These are phyloP conservation scores for Monosporozyma servazzii DNA, from an alignment of 805 yeast genomes.

Conservation along the genomic window DNA sequence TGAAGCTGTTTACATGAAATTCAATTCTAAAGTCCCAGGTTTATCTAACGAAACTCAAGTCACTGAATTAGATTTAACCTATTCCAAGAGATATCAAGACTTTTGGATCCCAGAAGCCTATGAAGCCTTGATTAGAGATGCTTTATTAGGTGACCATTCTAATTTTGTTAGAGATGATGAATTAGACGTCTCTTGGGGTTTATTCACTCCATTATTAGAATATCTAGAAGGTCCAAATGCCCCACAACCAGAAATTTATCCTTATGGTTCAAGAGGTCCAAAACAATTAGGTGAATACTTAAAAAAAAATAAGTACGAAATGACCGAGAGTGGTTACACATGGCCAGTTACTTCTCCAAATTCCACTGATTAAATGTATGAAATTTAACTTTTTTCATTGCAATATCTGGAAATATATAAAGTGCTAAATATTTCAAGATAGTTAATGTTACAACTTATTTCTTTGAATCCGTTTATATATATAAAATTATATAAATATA, in stretches of 20 bases:
- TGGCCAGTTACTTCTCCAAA: conserved; percentile 78
- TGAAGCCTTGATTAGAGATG: conserved; percentile 89
- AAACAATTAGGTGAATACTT: conserved; percentile 50
- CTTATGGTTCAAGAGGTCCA: conserved; percentile 93
- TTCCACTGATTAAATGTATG: background rate
- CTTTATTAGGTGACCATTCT: conserved; percentile 85
- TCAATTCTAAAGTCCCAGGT: conserved; percentile 92
- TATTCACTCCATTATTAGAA: conserved; percentile 86
- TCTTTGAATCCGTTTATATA: background rate
- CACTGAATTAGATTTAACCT: conserved; percentile 86
- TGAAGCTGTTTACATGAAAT: conserved; percentile 87
- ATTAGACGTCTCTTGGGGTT: conserved; percentile 83
- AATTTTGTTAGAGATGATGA: conserved; percentile 98
- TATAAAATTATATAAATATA: background rate
- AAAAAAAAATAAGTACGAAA: conserved; percentile 61
- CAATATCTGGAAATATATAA: no score
- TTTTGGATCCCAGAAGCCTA: conserved; percentile 97
- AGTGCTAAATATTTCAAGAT: no score
- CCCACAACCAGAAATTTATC: conserved; percentile 58
- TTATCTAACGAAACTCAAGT: conserved; percentile 70
- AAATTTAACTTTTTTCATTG: background rate
- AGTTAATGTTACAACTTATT: background rate
- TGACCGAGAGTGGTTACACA: conserved; percentile 53
- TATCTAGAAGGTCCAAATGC: conserved; percentile 63
- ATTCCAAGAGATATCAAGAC: conserved; percentile 68